Base-by-base conservation (phyloP, 208 protist genomes). In the Leishmania tarentolae region DNA sequence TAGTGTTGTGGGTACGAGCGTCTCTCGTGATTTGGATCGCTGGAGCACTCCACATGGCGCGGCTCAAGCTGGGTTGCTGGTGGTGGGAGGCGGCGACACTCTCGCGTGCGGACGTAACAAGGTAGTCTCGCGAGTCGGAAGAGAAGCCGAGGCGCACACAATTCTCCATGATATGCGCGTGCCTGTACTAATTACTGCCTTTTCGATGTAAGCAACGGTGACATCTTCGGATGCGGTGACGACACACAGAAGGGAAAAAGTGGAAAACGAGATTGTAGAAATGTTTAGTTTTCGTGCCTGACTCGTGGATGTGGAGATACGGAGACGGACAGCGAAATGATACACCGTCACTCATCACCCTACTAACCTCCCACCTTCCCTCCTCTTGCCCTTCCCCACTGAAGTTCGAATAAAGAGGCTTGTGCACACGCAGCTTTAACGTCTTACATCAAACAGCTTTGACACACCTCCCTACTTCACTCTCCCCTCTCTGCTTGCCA, bases 1-100 rank as follows among this genome's bases (percentile, higher is more conserved):
- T 11, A 93, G 93, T 85, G 68, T 47, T 44, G 81, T 88, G 17
- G 93, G 93, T 52, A 83, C 91, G 5, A 94, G 92, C 79, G 87
- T 86, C 17, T 94, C 91, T 15, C 76, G 50, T 2, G 86, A 78
- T 42, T 56, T 87, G 31, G 81, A 72, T 47, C 63, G 73, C 21
- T 87, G 84, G 84, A 80, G 47, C 17, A 79, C 74, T 3, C 80
- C 78, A n/a, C 84, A 72, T 31, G 76, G 80, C 21, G 44, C 71
- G 0, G 61, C 79, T 5, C 84, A 80, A 21, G 84, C 77, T 24
- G 84, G 76, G 7, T 35, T 87, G 56, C 7, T 79, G 19, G 31
- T 77, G 2, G n/a, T 80, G 66, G 53, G 57, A 13, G 79, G 76
- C 21, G 74, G 56, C 8, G 84, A 82, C 13, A 42, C 84, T 52